Evolutionary conservation across 2,329 filamentous ascomycete genomes (phyloP), one percentile per base, ranked within the genome.

Genomic region (Colletotrichum tropicale): DNA sequence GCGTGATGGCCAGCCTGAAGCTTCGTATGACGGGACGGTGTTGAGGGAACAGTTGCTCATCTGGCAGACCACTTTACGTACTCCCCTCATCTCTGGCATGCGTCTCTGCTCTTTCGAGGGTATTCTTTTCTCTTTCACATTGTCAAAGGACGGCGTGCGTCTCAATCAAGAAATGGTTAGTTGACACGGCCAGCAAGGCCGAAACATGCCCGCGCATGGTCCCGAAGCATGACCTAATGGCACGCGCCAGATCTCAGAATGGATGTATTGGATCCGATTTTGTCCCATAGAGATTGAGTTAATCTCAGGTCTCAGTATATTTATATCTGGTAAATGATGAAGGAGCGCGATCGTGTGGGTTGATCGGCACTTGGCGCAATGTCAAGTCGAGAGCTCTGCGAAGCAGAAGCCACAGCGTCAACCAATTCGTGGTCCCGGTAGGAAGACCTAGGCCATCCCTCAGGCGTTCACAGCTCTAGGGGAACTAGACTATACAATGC

Each of bases 381-480:
- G 43, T 1, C 43, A 52, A 21, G 2, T 24, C 0, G 4, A 21
- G 10, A 21, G 43, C n/a, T 52, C 43, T 52, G n/a, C 2, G 2
- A 13, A 24, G 43, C n/a, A 52, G 43, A 1, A 52, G 2, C 43
- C 43, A 52, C n/a, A 52, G 12, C 43, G 43, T 24, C n/a, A 21
- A 0, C n/a, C 10, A 13, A 6, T 1, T 52, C n/a, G 43, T 21
- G n/a, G 4, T 21, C n/a, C 10, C 12, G 6, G 1, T 3, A 13
- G n/a, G 12, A 52, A 0, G n/a, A 52, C 43, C 43, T 2, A 10
- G 43, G 2, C 12, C 9, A 3, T 48, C 18, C 18, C 4, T 48
- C 3, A 48, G 38, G 18, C 38, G n/a, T 0, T 48, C 38, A 12
- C 0, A 48, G 9, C 38, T 48, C 36, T n/a, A 38, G 36, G 16